These are phyloP conservation scores for Trichosporon sp. DNA, from an alignment of 1,284 basidiomycete species.

Conservation along the genomic window DNA sequence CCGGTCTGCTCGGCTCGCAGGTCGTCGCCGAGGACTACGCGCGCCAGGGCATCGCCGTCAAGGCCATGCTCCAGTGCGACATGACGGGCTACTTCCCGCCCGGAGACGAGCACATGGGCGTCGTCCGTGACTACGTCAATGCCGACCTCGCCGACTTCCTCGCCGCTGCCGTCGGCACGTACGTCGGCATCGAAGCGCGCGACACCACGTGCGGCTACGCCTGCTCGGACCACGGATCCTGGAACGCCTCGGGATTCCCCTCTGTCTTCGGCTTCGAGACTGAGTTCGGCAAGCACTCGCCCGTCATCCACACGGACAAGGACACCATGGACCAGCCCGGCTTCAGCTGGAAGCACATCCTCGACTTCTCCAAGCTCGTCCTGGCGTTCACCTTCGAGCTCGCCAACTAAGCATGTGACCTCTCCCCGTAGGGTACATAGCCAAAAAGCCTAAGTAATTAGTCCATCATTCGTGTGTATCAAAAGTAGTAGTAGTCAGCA, in stretches of 20 bases:
- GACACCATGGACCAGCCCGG: constrained; percentile 81
- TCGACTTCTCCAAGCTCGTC: constrained; percentile 75
- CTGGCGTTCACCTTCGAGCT: constrained; percentile 79
- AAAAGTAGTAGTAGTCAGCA: too few species aligned
- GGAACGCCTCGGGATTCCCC: constrained; percentile 76
- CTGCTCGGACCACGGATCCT: constrained; percentile 80
- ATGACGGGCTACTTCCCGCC: constrained; percentile 52
- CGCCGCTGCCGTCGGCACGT: constrained; percentile 61
- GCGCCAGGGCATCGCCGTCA: constrained; percentile 58
- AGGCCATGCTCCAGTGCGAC: constrained; percentile 82
- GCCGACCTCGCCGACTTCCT: constrained; percentile 66
- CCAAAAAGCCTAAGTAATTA: background rate
- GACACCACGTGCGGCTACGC: constrained; percentile 79
- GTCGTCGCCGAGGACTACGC: constrained; percentile 79
- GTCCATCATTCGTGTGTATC: too few species aligned
- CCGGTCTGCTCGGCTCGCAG: constrained; percentile 87
- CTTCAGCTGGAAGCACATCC: constrained; percentile 63
- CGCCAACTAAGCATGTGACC: background rate
- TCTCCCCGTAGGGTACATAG: background rate
- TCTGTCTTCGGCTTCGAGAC: constrained; percentile 65
- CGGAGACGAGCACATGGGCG: constrained; percentile 68
- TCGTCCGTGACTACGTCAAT: constrained; percentile 84
- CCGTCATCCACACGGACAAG: constrained; percentile 70
- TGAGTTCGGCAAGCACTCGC: constrained; percentile 54
- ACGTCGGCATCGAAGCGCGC: constrained; percentile 52